These are phyloP conservation scores for Penicillium occitanis DNA, from an alignment of 2,329 filamentous ascomycete species.

Conservation along the genomic window DNA sequence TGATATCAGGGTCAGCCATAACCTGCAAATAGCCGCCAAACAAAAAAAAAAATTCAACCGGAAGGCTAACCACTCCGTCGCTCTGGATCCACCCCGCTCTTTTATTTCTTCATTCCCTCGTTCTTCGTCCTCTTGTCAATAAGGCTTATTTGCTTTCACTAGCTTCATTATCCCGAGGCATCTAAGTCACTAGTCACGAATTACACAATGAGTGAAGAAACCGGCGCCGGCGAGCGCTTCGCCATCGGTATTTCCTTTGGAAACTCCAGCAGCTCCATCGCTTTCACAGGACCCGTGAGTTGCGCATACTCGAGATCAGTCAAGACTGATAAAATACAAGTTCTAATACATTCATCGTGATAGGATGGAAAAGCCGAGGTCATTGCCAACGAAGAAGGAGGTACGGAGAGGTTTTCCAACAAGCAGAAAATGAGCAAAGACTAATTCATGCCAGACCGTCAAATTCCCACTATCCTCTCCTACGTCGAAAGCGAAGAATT, in stretches of 20 bases:
- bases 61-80: not conserved
- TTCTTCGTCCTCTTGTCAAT: constrained; percentile 8
- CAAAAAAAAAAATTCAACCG: constrained; percentile 16
- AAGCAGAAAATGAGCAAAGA: not conserved
- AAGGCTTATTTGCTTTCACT: not conserved
- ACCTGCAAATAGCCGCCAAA: not conserved
- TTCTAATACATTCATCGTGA: constrained; percentile 11
- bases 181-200: not conserved
- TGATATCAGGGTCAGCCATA: too few relatives aligned
- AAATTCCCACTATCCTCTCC: constrained; percentile 91
- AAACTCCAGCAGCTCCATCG: constrained; percentile 98
- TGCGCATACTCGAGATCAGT: not conserved
- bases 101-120: constrained; percentile 19
- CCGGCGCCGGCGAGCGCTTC: constrained; percentile 55
- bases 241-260: constrained; percentile 97
- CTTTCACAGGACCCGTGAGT: constrained; percentile 69
- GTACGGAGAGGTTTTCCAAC: constrained; percentile 50
- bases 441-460: constrained; percentile 67
- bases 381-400: constrained; percentile 98
- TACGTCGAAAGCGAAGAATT: constrained; percentile 97
- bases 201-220: constrained; percentile 53
- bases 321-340: not conserved
- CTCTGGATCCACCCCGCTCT: constrained; percentile 19
- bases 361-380: constrained; percentile 93
- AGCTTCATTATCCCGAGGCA: not conserved